A percentile compares a stretch with the other conserved stretches of the same genome.
These are phyloP conservation scores for Aspergillus transmontanensis DNA, from an alignment of 2,329 filamentous ascomycete species.

Conservation along the genomic window DNA sequence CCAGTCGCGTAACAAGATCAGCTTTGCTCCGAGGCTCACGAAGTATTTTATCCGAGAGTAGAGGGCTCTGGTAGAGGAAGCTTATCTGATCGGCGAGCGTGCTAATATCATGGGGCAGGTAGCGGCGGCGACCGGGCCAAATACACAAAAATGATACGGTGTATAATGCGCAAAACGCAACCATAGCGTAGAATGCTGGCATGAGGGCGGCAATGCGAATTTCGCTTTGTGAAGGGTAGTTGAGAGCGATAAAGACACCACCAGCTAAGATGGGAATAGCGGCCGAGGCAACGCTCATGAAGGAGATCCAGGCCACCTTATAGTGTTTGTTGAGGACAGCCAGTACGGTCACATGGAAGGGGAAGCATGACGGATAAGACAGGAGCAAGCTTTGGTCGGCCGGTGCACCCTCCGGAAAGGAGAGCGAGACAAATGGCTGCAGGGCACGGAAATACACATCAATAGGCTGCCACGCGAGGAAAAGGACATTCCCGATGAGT, in stretches of 20 bases:
- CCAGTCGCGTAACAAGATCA: slow-evolving; percentile 70
- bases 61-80: slow-evolving; percentile 72
- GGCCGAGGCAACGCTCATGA: slow-evolving; percentile 55
- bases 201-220: slow-evolving; percentile 71
- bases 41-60: slow-evolving; percentile 74
- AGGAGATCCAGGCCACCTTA: slow-evolving; percentile 58
- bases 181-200: slow-evolving; percentile 71
- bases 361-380: slow-evolving; percentile 58
- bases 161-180: slow-evolving; percentile 72
- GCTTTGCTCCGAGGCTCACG: slow-evolving; percentile 65
- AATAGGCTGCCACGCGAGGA: slow-evolving; percentile 61
- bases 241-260: slow-evolving; percentile 65
- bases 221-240: slow-evolving; percentile 49
- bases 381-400: slow-evolving; percentile 60
- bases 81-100: slow-evolving; percentile 76
- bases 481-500: slow-evolving; percentile 60
- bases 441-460: slow-evolving; percentile 63
- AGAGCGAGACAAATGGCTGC: slow-evolving; percentile 59
- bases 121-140: slow-evolving; percentile 61
- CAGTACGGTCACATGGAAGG: slow-evolving; percentile 54
- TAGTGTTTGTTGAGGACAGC: slow-evolving; percentile 59
- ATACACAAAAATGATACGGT: slow-evolving; percentile 64
- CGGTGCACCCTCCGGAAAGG: slow-evolving; percentile 52
- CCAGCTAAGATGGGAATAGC: slow-evolving; percentile 61
- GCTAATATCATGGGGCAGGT: slow-evolving; percentile 72